Base-by-base conservation (phyloP, 1,284 basidiomycete genomes). In the Ustilago hordei region DNA sequence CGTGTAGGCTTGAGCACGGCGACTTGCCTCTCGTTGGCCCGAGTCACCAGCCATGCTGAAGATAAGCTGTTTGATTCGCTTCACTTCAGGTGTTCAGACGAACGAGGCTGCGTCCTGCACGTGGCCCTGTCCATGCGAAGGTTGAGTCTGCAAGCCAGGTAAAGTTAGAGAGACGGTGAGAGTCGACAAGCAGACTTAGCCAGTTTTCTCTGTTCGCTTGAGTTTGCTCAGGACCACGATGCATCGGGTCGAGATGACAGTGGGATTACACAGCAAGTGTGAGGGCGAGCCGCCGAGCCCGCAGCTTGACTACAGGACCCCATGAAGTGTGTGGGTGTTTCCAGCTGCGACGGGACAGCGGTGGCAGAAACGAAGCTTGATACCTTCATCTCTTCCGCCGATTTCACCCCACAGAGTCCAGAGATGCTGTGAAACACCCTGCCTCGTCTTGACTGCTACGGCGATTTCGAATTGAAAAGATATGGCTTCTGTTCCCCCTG, bases 321-420 rank as follows among this genome's bases (percentile, higher is more conserved):
- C 9, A 50, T 50, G 48, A 50, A 50, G 28, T 28, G 28, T 32
- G 48, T 50, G 48, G 48, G 48, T 32, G 31, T 4, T 11, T 11
- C 15, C 31, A 23, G 28, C 28, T 50, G 48, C 28, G 15, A 4
- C 2, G 11, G 9, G 28, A 38, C n/a, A 41, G 41, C 13, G 8
- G 36, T 38, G 54, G 50, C 17, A 31, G 48, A 34, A 54, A n/a
- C 34, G 32, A 38, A 34, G 32, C 52, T 54, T 54, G 31, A 35
- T 28, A 13, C 35, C 50, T 36, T 54, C 52, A 54, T 54, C n/a
- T 50, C 7, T 3, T 15, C 43, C 43, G 7, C 5, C 13, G 7
- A 19, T 19, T 45, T 7, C 43, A 19, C 7, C 38, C 38, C 38
- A 39, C 31, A 50, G 12, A 3, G 8, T 1, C 12, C 3, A 50